phyloP scores from a whole-genome alignment of 306 rosid species.

The Hippophae rhamnoides region DNA sequence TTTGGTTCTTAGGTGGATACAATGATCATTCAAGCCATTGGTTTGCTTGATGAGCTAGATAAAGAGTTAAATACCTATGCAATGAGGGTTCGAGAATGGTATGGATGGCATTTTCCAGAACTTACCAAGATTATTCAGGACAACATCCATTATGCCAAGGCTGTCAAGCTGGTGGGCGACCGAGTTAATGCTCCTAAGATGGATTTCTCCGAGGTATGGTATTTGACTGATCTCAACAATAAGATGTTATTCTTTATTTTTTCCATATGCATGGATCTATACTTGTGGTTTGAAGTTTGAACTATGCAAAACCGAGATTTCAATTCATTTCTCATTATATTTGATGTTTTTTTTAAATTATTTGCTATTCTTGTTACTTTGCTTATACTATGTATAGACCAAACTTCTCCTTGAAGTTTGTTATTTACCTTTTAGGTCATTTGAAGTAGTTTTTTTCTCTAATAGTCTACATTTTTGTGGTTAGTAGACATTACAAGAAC shows the following conservation, averaged over 20 bases:
- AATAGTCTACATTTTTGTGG: background rate
- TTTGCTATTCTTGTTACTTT: too few relatives aligned
- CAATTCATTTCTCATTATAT: too few relatives aligned
- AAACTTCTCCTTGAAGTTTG: too few relatives aligned
- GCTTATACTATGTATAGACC: too few relatives aligned
- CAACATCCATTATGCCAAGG: constrained; percentile 72
- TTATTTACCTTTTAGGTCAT: background rate
- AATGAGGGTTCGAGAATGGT: constrained; percentile 98
- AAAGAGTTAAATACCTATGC: constrained; percentile 94
- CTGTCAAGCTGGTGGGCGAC: constrained; percentile 88
- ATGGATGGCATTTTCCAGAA: constrained; percentile 99
- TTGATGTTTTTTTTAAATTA: too few relatives aligned
- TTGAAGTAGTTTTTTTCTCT: background rate
- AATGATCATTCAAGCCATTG: constrained; percentile 94
- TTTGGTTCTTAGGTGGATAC: constrained; percentile 64
- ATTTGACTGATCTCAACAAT: background rate
- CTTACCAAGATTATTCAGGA: constrained; percentile 82
- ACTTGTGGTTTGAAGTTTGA: too few relatives aligned
- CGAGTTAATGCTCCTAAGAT: constrained; percentile 71
- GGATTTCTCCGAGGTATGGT: constrained; percentile 81
- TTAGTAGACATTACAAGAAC: background rate
- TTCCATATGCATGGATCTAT: background rate
- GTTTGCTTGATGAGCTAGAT: constrained; percentile 93
- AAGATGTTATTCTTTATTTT: background rate
- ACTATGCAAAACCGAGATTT: too few relatives aligned